Evolutionary conservation across 31 red algal species (phyloP).

Genomic region (Endocladia muricata): DNA sequence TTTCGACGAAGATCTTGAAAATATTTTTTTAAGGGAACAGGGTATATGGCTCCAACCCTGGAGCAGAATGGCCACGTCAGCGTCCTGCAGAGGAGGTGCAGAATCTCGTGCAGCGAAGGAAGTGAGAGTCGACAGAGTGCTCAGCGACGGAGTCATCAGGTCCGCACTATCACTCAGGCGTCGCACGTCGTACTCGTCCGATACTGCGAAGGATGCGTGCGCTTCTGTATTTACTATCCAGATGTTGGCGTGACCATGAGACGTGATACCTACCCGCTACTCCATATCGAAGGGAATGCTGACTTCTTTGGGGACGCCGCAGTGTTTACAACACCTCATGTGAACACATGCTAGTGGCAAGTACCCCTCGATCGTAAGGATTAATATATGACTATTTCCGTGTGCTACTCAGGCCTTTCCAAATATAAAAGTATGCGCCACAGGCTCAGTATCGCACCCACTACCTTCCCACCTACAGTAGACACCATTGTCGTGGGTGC

Average conservation of each 20-base stretch:
- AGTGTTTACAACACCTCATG: constrained; percentile 30
- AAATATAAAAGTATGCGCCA: constrained; percentile 23
- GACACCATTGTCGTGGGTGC: constrained; percentile 32
- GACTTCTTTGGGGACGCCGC: constrained; percentile 38
- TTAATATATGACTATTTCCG: constrained; percentile 15
- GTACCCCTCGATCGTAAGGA: constrained; percentile 3
- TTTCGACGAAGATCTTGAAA: constrained; percentile 14
- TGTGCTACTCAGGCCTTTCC: constrained; percentile 14
- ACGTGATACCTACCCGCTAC: constrained; percentile 33
- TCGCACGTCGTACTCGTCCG: constrained; percentile 33
- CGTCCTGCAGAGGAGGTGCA: constrained; percentile 2
- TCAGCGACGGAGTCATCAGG: constrained; percentile 22
- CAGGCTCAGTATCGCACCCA: constrained; percentile 37
- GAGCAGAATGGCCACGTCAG: not conserved
- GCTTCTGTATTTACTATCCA: constrained; percentile 64
- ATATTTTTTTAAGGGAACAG: constrained; percentile 13
- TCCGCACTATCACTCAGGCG: constrained; percentile 17
- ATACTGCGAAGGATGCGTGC: constrained; percentile 26
- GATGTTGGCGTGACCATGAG: constrained; percentile 14
- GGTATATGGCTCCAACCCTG: constrained; percentile 10
- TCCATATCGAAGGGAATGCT: constrained; percentile 27
- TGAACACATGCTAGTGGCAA: constrained; percentile 52
- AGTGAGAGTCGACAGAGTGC: constrained; percentile 24
- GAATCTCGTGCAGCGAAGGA: constrained; percentile 13
- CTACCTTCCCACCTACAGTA: constrained; percentile 37